Base-by-base conservation (phyloP, 352 stramenopile species). In the Phytophthora pluvialis region DNA sequence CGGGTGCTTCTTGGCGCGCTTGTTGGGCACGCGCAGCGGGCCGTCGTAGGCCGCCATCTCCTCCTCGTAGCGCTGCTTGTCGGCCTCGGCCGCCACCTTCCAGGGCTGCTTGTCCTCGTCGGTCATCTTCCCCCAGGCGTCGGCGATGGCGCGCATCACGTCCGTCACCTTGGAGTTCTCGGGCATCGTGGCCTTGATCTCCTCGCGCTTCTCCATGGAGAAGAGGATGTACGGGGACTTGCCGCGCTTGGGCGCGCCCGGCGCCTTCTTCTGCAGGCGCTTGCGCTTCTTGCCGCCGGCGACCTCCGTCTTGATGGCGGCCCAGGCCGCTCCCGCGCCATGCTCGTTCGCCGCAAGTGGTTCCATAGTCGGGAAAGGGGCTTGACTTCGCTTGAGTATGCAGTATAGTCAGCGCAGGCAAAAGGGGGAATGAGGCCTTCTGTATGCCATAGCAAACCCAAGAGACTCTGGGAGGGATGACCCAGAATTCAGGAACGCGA, bases 1-100 rank as follows among this genome's bases (percentile, higher is more conserved):
- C 40, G 93, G 91, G 76, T 98, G 85, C 70, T 98, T 98, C 84
- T 98, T 98, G 8, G 91, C 91, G 47, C 94, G 83, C 74, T 98
- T 98, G 63, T 97, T 97, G 12, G 86, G 79, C 39, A 97, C 87
- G 28, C 94, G 90, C 70, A 97, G 77, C 6, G 93, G 92, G 0
- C 95, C 94, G 50, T 98, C 94, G 63, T 96, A 95, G 4, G 84
- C 81, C n/a, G 92, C 78, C 81, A 97, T 98, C 76, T 99, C 94
- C 60, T 93, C 81, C 53, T 97, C 83, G 70, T 98, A 98, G 28
- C 96, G 90, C 65, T 97, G 79, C 77, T 98, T 98, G 72, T 99
- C 96, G 10, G 90, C 89, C 57, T 94, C 82, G 7, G 96, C 94
- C 16, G 91, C 80, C n/a, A 91, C 72, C 42, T 98, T 97, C 94